Conservation (phyloP, 768 basidiomycete genomes). For the Leccinum longicurvipes region DNA sequence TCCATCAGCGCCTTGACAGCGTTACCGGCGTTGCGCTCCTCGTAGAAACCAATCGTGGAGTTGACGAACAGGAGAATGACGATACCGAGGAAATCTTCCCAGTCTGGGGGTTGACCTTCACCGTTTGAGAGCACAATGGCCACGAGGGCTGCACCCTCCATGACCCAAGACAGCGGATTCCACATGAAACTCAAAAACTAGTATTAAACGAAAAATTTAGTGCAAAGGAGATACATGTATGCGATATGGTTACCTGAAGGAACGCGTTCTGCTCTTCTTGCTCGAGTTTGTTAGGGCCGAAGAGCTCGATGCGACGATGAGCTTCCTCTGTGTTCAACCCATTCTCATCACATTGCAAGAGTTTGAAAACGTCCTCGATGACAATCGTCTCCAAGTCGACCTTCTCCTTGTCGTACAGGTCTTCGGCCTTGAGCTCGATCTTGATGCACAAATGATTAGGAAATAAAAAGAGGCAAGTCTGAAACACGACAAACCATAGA, state of each 20-base stretch:
- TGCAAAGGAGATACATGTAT: background rate
- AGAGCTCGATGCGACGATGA: conserved; percentile 79
- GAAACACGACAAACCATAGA: conserved; percentile 46
- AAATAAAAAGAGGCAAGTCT: background rate
- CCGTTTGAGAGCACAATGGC: conserved; percentile 97
- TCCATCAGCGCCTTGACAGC: conserved; percentile 99
- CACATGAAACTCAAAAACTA: conserved; percentile 98
- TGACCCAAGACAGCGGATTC: conserved; percentile 99
- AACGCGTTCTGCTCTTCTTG: conserved; percentile 87
- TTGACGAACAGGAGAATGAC: conserved; percentile 88
- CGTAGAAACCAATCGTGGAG: conserved; percentile 97
- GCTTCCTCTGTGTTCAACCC: conserved; percentile 81
- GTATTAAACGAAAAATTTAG: background rate
- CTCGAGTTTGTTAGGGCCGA: conserved; percentile 95
- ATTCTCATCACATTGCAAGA: conserved; percentile 83
- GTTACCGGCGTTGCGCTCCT: conserved; percentile 95
- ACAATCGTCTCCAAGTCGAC: conserved; percentile 97
- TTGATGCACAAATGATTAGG: conserved; percentile 10
- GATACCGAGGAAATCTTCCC: conserved; percentile 98
- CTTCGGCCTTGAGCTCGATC: conserved; percentile 91
- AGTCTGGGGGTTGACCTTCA: conserved; percentile 80
- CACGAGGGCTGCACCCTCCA: conserved; percentile 94
- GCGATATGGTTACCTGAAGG: conserved; percentile 59
- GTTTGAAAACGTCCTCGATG: conserved; percentile 94
- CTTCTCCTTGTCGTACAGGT: conserved; percentile 97